Conservation (phyloP, 768 basidiomycete species). For the Coprinellus micaceus region DNA sequence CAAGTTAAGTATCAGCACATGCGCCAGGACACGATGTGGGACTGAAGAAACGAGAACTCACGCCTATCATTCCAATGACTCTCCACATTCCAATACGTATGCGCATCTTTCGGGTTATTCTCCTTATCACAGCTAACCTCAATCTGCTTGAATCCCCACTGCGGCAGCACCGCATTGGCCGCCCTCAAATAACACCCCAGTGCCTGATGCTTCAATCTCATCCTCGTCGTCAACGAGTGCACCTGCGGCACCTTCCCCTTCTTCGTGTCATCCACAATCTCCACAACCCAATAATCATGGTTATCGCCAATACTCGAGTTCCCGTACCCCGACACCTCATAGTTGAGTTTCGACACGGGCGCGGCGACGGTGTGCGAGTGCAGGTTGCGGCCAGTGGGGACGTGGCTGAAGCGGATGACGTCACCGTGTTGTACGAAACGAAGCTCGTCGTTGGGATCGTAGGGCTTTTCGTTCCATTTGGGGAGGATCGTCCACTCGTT, state of each 20-base stretch:
- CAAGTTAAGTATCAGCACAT: neutral
- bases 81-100: conserved; percentile 98
- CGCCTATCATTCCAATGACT: conserved; percentile 94
- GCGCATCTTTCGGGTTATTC: conserved; percentile 72
- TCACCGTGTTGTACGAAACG: conserved; percentile 49
- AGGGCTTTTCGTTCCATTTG: conserved; percentile 68
- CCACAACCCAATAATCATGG: conserved; percentile 89
- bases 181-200: conserved; percentile 89
- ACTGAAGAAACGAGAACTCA: conserved; percentile 40
- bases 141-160: conserved; percentile 99
- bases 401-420: conserved; percentile 76
- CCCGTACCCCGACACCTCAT: conserved; percentile 94
- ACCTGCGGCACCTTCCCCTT: conserved; percentile 59
- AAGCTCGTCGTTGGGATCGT: conserved; percentile 42
- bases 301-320: conserved; percentile 84
- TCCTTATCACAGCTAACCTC: conserved; percentile 93
- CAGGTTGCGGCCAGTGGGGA: conserved; percentile 80
- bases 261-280: conserved; percentile 88
- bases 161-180: conserved; percentile 83
- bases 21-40: neutral
- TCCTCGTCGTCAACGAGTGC: conserved; percentile 85
- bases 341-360: conserved; percentile 82
- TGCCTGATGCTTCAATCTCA: conserved; percentile 75
- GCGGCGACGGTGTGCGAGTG: conserved; percentile 90
- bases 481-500: conserved; percentile 87